phyloP scores from a whole-genome alignment of 345 rosid genomes.

The Isatis tinctoria region DNA sequence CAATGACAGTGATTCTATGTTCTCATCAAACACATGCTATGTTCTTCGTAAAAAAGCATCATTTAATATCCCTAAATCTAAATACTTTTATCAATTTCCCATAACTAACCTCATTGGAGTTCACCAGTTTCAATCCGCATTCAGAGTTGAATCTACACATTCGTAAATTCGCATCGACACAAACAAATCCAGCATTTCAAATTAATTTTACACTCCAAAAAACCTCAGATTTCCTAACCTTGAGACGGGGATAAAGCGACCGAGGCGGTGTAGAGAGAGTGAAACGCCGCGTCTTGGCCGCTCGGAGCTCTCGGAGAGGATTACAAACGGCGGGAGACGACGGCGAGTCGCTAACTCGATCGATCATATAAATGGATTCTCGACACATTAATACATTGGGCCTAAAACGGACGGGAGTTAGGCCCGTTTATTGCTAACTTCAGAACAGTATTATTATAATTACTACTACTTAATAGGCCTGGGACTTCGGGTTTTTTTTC shows the following conservation, averaged over 20 bases:
- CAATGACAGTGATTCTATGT: neutral
- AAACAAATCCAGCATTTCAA: neutral
- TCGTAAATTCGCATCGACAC: neutral
- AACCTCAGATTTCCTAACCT: conserved; percentile 7
- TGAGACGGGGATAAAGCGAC: neutral
- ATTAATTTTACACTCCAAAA: neutral
- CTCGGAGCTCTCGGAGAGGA: neutral
- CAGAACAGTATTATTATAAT: neutral
- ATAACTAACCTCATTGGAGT: conserved; percentile 9
- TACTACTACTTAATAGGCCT: no score
- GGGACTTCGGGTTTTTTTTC: no score
- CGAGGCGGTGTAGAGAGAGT: neutral
- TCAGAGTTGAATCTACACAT: neutral
- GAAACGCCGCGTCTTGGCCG: conserved; percentile 11
- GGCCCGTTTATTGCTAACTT: neutral
- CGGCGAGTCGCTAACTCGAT: conserved; percentile 3
- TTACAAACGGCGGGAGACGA: conserved; percentile 12
- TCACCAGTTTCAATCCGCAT: neutral
- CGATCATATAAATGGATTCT: neutral
- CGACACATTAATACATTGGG: neutral
- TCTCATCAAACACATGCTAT: neutral
- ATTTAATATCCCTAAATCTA: neutral
- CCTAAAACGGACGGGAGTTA: neutral
- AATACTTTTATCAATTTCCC: neutral
- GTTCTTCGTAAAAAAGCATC: neutral